Percentiles rank a stretch among this genome's conserved stretches.
Conservation (phyloP, 2,329 filamentous ascomycete species). For the Basipetospora chlamydospora region DNA sequence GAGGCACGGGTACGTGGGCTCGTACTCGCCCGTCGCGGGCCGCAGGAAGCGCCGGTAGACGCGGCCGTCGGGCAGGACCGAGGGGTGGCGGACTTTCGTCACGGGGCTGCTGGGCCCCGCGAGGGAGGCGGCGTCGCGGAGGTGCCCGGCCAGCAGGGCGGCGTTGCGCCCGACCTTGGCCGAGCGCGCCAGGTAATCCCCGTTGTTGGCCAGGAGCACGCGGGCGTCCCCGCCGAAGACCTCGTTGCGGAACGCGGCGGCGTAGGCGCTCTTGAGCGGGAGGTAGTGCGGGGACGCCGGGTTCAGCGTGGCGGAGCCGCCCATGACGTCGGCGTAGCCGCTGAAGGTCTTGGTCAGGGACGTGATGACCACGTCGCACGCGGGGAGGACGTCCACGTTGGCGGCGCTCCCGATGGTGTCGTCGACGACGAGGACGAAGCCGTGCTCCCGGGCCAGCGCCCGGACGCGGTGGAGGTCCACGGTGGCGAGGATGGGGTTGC, state of each 20-base stretch:
- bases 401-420: slow-evolving; percentile 32
- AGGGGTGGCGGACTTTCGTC: slow-evolving; percentile 28
- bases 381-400: slow-evolving; percentile 33
- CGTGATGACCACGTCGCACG: slow-evolving; percentile 34
- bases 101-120: slow-evolving; percentile 19
- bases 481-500: slow-evolving; percentile 21
- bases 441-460: slow-evolving; percentile 24
- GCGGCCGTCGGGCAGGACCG: slow-evolving; percentile 17
- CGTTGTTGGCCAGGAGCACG: slow-evolving; percentile 28
- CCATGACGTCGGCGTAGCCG: slow-evolving; percentile 40
- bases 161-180: slow-evolving; percentile 28
- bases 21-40: slow-evolving; percentile 26
- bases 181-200: slow-evolving; percentile 25
- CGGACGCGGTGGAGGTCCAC: slow-evolving; percentile 20
- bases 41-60: slow-evolving; percentile 21
- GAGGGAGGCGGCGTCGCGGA: slow-evolving; percentile 15
- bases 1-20: slow-evolving; percentile 40
- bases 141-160: slow-evolving; percentile 22
- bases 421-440: slow-evolving; percentile 30
- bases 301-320: slow-evolving; percentile 33
- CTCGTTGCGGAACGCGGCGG: slow-evolving; percentile 18
- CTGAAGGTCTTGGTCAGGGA: slow-evolving; percentile 45
- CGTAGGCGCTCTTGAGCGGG: slow-evolving; percentile 17
- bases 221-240: slow-evolving; percentile 31
- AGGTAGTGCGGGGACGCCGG: slow-evolving; percentile 26